A percentile compares a stretch with the other conserved stretches of the same genome.
Evolutionary conservation across 176 grass and related monocot genomes (phyloP).

Genomic region (Carex parvula): DNA sequence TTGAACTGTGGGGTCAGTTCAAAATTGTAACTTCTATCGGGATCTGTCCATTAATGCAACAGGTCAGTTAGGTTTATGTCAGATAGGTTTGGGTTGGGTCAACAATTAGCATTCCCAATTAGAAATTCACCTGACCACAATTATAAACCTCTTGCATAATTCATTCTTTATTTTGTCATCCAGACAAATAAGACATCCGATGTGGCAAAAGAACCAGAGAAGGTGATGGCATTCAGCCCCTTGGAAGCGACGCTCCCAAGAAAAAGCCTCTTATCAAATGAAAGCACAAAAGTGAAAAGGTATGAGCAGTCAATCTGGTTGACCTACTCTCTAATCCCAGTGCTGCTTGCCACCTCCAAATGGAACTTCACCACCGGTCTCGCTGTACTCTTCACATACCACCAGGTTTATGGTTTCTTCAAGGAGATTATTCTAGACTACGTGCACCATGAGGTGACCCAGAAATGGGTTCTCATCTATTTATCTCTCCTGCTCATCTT

Average conservation of each 20-base stretch:
- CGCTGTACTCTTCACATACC: slow-evolving; percentile 54
- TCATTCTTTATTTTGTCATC: background rate
- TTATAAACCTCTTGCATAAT: background rate
- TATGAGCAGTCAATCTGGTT: slow-evolving; percentile 37
- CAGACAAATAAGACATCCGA: slow-evolving; percentile 13
- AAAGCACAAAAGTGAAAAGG: slow-evolving; percentile 64
- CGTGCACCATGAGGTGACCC: slow-evolving; percentile 70
- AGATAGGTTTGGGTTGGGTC: background rate
- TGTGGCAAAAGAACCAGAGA: slow-evolving; percentile 13
- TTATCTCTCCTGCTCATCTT: slow-evolving; percentile 66
- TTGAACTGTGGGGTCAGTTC: background rate
- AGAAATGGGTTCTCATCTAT: slow-evolving; percentile 82
- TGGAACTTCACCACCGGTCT: slow-evolving; percentile 49
- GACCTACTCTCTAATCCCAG: slow-evolving; percentile 58
- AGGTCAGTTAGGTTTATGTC: background rate
- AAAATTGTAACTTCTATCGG: background rate
- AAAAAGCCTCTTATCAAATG: slow-evolving; percentile 37
- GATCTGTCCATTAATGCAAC: background rate
- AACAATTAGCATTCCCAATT: background rate
- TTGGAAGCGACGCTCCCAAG: slow-evolving; percentile 49
- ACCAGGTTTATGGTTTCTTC: slow-evolving; percentile 82
- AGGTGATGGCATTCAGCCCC: slow-evolving; percentile 61
- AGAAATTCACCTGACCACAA: background rate
- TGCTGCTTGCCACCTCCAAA: slow-evolving; percentile 54
- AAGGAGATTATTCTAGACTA: slow-evolving; percentile 95